Evolutionary conservation across 2,329 filamentous ascomycete genomes (phyloP), one percentile per base, ranked within the genome.

Genomic region (Lachnellula suecica): DNA sequence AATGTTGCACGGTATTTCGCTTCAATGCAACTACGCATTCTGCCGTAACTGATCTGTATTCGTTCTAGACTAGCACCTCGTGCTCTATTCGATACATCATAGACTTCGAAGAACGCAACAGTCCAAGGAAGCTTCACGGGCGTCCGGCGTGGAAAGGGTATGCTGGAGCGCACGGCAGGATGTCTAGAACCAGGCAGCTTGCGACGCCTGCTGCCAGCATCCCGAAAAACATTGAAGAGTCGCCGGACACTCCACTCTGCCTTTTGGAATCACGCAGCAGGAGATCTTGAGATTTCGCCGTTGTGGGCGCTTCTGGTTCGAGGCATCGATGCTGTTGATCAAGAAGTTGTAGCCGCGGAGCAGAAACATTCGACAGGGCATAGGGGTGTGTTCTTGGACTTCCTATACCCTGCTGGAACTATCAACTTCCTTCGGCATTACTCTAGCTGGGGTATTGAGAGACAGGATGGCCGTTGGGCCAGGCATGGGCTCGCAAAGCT

Each of bases 151-250:
- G 51, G 51, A 57, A 56, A 69, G 71, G 72, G 72, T 66, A 83
- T 83, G 79, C 78, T 83, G 67, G 79, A 83, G 77, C 77, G 77
- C 63, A 78, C 77, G 66, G 74, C 75, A 68, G 72, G 74, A 80
- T 82, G 78, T 64, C 62, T 68, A 71, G 74, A 82, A 74, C 73
- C 80, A 72, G 73, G 75, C 69, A 76, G 78, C 74, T 72, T 77
- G 66, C 74, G 76, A 66, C 72, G 74, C 61, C 72, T 79, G 64
- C 64, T 79, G 55, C 74, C 65, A 59, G 56, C 58, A 44, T 60
- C 64, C 24, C 61, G 53, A 44, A 64, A 63, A 68, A 67, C 59
- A 19, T 49, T 64, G 29, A 66, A 66, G 46, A 68, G 60, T 58
- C 73, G 72, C 57, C 77, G 79, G 60, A 71, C 70, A 66, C 72